Base-by-base conservation (phyloP, 1,284 basidiomycete genomes). In the Malassezia nana region DNA sequence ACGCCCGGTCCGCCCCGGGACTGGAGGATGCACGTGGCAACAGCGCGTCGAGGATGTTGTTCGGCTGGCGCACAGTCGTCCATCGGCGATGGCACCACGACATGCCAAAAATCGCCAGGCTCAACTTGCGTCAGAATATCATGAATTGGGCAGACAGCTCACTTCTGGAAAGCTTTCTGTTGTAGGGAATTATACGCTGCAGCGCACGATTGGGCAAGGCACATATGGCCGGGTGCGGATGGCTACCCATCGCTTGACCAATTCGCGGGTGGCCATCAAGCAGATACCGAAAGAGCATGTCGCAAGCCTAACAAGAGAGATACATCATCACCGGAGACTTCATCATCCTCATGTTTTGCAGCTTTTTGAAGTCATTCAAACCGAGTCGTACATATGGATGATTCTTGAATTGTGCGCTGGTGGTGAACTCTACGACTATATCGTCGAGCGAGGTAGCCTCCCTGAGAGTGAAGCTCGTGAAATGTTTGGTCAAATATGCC, bases 311-410 rank as follows among this genome's bases (percentile, higher is more conserved):
- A 98, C 91, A 12, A 82, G 94, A 60, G 94, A 98, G 77, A 92
- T 98, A 55, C 92, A 98, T 71, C 92, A 98, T 70, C 94, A 98
- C 76, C 86, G 94, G 28, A 84, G 89, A 44, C 81, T 98, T 7
- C 92, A 95, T 72, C 92, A 98, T 69, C 89, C 89, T 0, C 83
- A 95, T 71, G 83, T 96, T 68, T 86, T 89, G 28, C 89, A 95
- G 74, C 84, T 98, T 71, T 95, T 87, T 78, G 94, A 98, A 76
- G 89, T 98, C 68, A 87, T 96, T 68, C 92, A 91, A 12, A 96
- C 94, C 0, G 94, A 98, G 75, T 81, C 82, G 18, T 81, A 82
- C 66, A 94, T 98, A 67, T 98, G 90, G 89, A 89, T 98, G 63
- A 86, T 96, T 50, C 89, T 89, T 13, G 94, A 98, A 73, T 83